phyloP scores from a whole-genome alignment of 805 yeast genomes.

The Hyphopichia homilentoma region DNA sequence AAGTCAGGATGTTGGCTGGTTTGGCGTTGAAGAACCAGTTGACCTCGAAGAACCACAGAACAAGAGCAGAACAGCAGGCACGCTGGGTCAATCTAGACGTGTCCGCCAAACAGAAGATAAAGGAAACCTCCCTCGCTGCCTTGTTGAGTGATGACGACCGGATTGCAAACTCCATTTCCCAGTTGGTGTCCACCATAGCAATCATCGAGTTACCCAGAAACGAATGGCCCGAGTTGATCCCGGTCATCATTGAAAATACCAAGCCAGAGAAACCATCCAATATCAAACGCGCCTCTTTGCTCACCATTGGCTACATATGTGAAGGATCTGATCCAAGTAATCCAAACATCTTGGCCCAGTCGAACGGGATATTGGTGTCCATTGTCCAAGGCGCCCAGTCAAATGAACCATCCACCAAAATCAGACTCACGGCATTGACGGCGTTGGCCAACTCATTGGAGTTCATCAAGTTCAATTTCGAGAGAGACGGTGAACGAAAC shows the following conservation, averaged over 20 bases:
- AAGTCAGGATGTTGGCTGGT: conserved; percentile 90
- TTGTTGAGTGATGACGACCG: conserved; percentile 64
- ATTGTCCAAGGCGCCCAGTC: conserved; percentile 95
- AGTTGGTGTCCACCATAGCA: conserved; percentile 95
- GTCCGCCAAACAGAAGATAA: conserved; percentile 58
- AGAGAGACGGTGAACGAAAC: conserved; percentile 90
- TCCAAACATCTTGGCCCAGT: conserved; percentile 73
- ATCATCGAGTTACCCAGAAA: conserved; percentile 84
- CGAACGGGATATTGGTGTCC: conserved; percentile 90
- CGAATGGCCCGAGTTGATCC: conserved; percentile 87
- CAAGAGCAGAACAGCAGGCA: conserved; percentile 54
- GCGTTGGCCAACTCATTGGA: conserved; percentile 89
- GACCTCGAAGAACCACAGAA: conserved; percentile 71
- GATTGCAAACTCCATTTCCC: conserved; percentile 88
- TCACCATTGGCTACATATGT: conserved; percentile 93
- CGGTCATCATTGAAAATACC: conserved; percentile 81
- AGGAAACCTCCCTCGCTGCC: conserved; percentile 53
- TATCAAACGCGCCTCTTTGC: conserved; percentile 81
- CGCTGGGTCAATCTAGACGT: conserved; percentile 70
- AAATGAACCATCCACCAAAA: conserved; percentile 68
- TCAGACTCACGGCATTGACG: conserved; percentile 85
- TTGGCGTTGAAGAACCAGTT: conserved; percentile 83
- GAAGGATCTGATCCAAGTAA: conserved; percentile 86
- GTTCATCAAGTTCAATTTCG: conserved; percentile 85
- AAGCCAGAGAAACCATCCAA: conserved; percentile 70